Evolutionary conservation across 2,329 filamentous ascomycete species (phyloP).

Genomic region (Tricladium varicosporioides): DNA sequence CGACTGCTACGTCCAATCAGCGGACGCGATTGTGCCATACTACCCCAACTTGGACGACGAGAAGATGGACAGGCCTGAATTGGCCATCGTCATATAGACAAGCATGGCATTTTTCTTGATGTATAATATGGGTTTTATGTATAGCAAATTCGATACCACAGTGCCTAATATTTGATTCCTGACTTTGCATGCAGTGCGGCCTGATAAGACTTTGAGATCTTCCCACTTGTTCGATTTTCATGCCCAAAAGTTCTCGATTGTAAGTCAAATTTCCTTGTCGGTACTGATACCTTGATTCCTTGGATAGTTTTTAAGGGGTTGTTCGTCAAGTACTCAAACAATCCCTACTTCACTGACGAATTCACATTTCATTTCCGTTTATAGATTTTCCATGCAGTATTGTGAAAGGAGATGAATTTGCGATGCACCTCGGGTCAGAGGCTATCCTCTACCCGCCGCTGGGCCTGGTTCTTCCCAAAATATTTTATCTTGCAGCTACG

Average conservation of each 20-base stretch:
- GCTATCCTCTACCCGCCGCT: too few relatives aligned
- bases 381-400: too few relatives aligned
- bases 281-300: too few relatives aligned
- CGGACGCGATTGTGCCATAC: constrained; percentile 94
- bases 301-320: too few relatives aligned
- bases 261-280: too few relatives aligned
- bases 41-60: constrained; percentile 87
- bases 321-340: too few relatives aligned
- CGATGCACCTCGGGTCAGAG: too few relatives aligned
- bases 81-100: constrained; percentile 74
- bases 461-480: too few relatives aligned
- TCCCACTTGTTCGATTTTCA: neutral
- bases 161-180: neutral
- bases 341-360: too few relatives aligned
- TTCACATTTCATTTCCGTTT: too few relatives aligned
- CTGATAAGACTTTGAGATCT: neutral
- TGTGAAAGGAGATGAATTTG: too few relatives aligned
- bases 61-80: constrained; percentile 72
- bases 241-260: neutral
- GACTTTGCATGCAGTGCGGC: neutral
- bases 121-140: constrained; percentile 11
- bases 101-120: constrained; percentile 5
- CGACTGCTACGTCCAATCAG: constrained; percentile 89
- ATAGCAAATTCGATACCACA: neutral
- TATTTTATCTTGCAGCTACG: too few relatives aligned